Base-by-base conservation (phyloP, 2,329 filamentous ascomycete genomes). In the Alternaria panax region DNA sequence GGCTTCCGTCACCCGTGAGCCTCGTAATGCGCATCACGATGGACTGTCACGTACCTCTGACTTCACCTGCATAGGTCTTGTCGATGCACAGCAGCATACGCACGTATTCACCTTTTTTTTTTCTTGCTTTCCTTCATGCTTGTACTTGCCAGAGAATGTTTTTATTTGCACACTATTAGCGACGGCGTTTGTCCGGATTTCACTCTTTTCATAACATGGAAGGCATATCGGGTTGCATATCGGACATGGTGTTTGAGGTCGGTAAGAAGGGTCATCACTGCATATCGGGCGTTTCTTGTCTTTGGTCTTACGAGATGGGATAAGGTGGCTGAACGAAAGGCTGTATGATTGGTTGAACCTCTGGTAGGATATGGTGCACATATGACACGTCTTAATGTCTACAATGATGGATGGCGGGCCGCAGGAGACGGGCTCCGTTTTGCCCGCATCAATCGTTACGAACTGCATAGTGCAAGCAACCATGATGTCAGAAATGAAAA, bases 101-200 rank as follows among this genome's bases (percentile, higher is more conserved):
- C 45, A 55, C 36, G 38, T 30, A 7, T 16, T 14, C 12, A 14
- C 28, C 27, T 32, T 12, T 14, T 4, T 36, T 28, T 27, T 18
- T 38, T 42, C 14, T 24, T 20, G 14, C 30, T 41, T 51, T 22
- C 9, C 20, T 16, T 52, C 28, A 48, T 36, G 28, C 40, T 47
- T 53, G 52, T 56, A 20, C 34, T 41, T 51, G 40, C 6, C 46
- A 20, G 12, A 46, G 40, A 32, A 36, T 48, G 30, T 20, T 38
- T 30, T 34, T 38, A 14, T 20, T 22, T 60, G 58, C 48, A 45
- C 45, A 57, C 40, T 30, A 57, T 60, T 53, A 59, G 57, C 57
- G 57, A 51, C 58, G 58, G 58, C 54, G 54, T 58, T 61, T 51
- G 55, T 59, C 57, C 57, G 57, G 57, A 51, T 59, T 59, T 59